Evolutionary conservation across 306 rosid species (phyloP).

Genomic region (Vigna trinervia): DNA sequence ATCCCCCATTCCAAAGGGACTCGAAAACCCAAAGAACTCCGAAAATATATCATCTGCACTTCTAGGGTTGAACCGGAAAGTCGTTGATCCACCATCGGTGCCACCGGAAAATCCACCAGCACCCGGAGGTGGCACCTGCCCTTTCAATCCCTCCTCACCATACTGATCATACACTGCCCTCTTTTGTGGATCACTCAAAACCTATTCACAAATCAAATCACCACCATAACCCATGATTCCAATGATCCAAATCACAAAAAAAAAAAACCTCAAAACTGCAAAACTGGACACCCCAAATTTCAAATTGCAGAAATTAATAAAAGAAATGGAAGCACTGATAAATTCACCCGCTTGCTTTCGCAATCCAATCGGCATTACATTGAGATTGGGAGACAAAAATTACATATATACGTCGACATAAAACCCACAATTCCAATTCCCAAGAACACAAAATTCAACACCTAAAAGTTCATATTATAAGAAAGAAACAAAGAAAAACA

Average conservation of each 20-base stretch:
- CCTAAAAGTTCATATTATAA: background rate
- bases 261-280: background rate
- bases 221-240: conserved; percentile 20
- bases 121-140: conserved; percentile 73
- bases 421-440: conserved; percentile 5
- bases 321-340: background rate
- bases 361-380: conserved; percentile 3
- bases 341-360: background rate
- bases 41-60: conserved; percentile 86
- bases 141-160: conserved; percentile 95
- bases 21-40: conserved; percentile 71
- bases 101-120: conserved; percentile 62
- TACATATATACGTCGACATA: background rate
- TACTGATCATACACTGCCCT: conserved; percentile 87
- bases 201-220: conserved; percentile 53
- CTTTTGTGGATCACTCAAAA: conserved; percentile 90
- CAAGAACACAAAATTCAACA: background rate
- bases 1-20: conserved; percentile 70
- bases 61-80: conserved; percentile 68
- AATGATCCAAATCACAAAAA: conserved; percentile 26
- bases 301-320: background rate
- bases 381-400: background rate
- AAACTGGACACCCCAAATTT: background rate
- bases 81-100: conserved; percentile 59
- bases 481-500: background rate